A percentile compares a stretch with the other conserved stretches of the same genome.
These are phyloP conservation scores for Hymenotorrendiella dingleyae DNA, from an alignment of 2,329 filamentous ascomycete genomes.

Conservation along the genomic window DNA sequence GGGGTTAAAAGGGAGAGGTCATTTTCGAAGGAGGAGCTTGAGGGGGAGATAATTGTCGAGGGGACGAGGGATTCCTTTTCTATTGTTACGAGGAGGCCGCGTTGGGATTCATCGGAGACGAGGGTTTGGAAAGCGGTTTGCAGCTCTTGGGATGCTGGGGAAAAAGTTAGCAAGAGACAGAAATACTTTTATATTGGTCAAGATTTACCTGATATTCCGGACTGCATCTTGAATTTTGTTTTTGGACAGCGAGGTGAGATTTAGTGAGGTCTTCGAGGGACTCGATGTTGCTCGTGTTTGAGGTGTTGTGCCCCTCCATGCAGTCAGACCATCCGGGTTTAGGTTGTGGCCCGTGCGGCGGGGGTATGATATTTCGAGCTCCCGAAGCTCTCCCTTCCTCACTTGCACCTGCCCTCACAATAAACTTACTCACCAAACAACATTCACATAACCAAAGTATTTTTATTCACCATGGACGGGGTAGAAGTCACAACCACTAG, in stretches of 20 bases:
- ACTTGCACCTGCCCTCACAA: neutral
- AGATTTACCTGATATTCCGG: constrained; percentile 63
- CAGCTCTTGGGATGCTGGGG: constrained; percentile 69
- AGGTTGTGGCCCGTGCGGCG: neutral
- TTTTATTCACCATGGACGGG: constrained; percentile 21
- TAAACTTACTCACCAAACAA: too few relatives aligned
- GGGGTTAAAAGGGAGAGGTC: constrained; percentile 59
- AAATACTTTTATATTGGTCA: neutral
- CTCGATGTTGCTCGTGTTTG: too few relatives aligned
- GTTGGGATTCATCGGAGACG: constrained; percentile 53
- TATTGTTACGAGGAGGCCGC: constrained; percentile 69
- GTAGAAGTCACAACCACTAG: constrained; percentile 22
- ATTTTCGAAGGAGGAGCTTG: constrained; percentile 51
- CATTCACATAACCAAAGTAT: neutral
- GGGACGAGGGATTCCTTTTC: constrained; percentile 62
- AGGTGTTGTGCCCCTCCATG: neutral
- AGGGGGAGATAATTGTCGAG: constrained; percentile 46
- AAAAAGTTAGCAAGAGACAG: constrained; percentile 3
- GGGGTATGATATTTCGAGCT: neutral
- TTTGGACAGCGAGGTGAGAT: too few relatives aligned
- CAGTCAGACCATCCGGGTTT: too few relatives aligned
- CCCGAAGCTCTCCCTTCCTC: neutral
- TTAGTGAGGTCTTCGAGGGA: too few relatives aligned
- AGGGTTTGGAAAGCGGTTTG: constrained; percentile 66
- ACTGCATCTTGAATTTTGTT: constrained; percentile 56